phyloP scores from a whole-genome alignment of 169 alveolate genomes.

The Sarcocystis neurona region DNA sequence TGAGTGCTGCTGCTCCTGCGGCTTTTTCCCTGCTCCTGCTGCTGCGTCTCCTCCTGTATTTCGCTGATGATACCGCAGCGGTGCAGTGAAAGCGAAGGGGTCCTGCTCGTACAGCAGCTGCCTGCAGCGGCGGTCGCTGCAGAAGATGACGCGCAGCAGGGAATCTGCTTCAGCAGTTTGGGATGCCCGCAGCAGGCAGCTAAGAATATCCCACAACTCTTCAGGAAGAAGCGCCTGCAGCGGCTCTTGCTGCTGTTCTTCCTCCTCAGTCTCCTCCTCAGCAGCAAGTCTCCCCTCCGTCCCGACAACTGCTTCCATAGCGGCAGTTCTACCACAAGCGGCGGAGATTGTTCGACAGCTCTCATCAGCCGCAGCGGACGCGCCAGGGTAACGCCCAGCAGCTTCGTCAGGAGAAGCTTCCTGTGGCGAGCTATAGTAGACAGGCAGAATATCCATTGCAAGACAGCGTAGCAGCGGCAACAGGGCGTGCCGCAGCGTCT shows the following conservation, averaged over 20 bases:
- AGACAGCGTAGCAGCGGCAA: background rate
- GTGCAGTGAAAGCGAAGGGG: conserved; percentile 14
- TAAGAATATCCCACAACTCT: background rate
- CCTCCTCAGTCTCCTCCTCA: conserved; percentile 8
- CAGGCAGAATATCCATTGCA: background rate
- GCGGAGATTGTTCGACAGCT: too few species aligned
- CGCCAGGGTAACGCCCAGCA: too few species aligned
- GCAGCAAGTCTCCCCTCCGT: too few species aligned
- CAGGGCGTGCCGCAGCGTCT: background rate
- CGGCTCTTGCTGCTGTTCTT: background rate
- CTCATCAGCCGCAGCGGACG: too few species aligned
- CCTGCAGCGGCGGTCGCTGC: background rate
- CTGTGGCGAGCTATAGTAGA: too few species aligned
- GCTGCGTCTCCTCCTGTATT: background rate
- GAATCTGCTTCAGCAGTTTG: background rate
- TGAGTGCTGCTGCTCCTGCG: background rate
- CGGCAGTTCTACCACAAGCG: too few species aligned
- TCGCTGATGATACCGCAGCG: too few species aligned
- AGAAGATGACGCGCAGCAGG: background rate
- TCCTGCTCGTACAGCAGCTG: conserved; percentile 1
- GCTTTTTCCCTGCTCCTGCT: background rate
- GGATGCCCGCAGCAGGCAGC: background rate
- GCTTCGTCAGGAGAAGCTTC: too few species aligned
- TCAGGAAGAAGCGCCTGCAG: background rate
- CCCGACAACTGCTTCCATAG: too few species aligned